Base-by-base conservation (phyloP, 2,329 filamentous ascomycete species). In the Ilyonectria mors-panacis region DNA sequence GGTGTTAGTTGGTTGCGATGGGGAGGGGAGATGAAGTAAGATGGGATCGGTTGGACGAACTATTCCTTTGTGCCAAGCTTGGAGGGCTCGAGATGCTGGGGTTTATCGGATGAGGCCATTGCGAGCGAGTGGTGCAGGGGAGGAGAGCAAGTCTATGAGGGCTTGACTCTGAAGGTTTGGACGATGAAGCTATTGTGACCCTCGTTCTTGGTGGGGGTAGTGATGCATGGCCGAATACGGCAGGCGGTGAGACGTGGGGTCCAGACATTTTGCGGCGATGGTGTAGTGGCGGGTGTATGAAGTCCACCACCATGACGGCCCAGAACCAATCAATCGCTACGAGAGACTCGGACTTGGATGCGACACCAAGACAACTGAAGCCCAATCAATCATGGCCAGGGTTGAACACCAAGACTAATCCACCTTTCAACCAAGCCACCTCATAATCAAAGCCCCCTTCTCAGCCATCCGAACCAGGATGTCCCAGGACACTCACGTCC, bases 31-130 rank as follows among this genome's bases (percentile, higher is more conserved):
- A 33, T 30, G 35, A 63, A 44, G 56, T 53, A 45, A 33, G 57
- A 53, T 21, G 45, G 23, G 6, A 39, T 15, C 51, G 26, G 28
- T 48, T 54, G 59, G 28, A 86, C 89, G 75, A 84, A 97, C 94
- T 97, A 97, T 85, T 95, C 91, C 82, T 94, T 97, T 33, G 94
- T 97, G 57, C 95, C 95, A 33, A 98, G 88, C 79, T 88, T 82
- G 78, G 85, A 97, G 19, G 94, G 93, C 71, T 92, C 88, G 28
- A 97, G 90, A 74, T 92, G 89, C 1, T 82, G 81, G n/a, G 91
- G 91, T 84, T 86, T 63, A 65, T 72, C 62, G 67, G 54, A 44
- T 33, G 71, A 64, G 23, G 70, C 48, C 75, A 77, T 77, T 30
- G n/a, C 28, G 50, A 35, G 28, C 35, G 2, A 13, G 19, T 55